Base-by-base conservation (phyloP, 164 flowering plant genomes). In the Paratinospora sagittata region DNA sequence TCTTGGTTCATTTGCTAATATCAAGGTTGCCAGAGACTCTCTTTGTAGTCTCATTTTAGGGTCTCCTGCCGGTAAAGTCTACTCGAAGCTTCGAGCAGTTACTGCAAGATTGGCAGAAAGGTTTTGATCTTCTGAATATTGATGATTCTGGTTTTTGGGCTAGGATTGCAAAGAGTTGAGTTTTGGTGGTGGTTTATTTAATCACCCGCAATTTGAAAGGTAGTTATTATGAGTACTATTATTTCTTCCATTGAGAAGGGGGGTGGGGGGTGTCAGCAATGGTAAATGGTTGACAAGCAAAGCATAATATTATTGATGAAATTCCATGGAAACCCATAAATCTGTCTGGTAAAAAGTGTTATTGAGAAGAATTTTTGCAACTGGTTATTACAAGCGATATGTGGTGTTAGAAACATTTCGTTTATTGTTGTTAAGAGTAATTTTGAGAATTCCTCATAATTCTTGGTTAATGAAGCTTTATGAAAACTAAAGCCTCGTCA, bases 51-150 rank as follows among this genome's bases (percentile, higher is more conserved):
- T 81, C 7, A 81, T 81, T 57, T 60, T 81, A 52, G 83, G 83
- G 24, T 81, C 83, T 5, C 83, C 83, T 0, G 83, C 83, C 1
- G 83, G 80, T 70, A 81, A 81, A 69, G 83, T 81, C 27, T 81
- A 81, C 65, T 81, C 83, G 14, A 81, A 81, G 71, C 78, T 81
- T 33, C 64, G 83, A 73, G 76, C 61, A 6, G 61, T 55, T 55
- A 55, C 26, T 55, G 7, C 61, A n/a, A 55, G 61, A 55, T 55
- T 55, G 61, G 61, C 61, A 55, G 61, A 55, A 55, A 55, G 61
- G 61, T 55, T 55, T 55, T 55, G 61, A 55, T 55, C 24, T 55
- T 55, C 0, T 55, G 61, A n/a, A n/a, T 55, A 30, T 30, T 30
- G 34, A 30, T 21, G 24, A 55, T 55, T n/a, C 24, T 55, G 24